Base-by-base conservation (phyloP, 2,329 filamentous ascomycete species). In the Exophiala calicioides region DNA sequence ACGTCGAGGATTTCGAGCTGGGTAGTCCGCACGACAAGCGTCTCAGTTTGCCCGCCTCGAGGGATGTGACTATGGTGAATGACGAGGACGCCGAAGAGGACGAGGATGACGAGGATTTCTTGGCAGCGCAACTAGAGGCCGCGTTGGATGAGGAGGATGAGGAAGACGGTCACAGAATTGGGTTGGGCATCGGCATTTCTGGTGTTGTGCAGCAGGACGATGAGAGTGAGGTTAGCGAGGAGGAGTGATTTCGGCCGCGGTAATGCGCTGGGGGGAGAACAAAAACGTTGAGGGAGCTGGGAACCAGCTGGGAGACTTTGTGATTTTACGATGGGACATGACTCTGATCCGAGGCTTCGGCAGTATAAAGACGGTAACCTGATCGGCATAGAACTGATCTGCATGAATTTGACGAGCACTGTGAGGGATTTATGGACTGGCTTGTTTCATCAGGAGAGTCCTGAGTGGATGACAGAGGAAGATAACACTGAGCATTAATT, bases 161-260 rank as follows among this genome's bases (percentile, higher is more conserved):
- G 20, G 72, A 74, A 19, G 76, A 70, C 23, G 77, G 78, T 9
- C 65, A 70, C 36, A 80, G 83, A 62, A 82, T 81, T 55, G 80
- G 81, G 56, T 79, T 84, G 46, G 84, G 80, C 54, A 81, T 84
- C 60, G 81, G 84, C 60, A 80, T 84, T n/a, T n/a, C n/a, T 60
- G 82, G 66, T 54, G 37, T 16, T n/a, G n/a, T n/a, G n/a, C n/a
- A n/a, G 5, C 76, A 71, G 26, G 79, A 81, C 13, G 67, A 73
- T 41, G 81, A 84, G 63, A 84, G 81, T 55, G 80, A 82, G 57
- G 80, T 84, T 43, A 84, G 81, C 55, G 81, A 84, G 61, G 81
- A 84, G 62, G 81, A 84, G 61, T 84, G 43, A 23, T 29, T 27
- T 8, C 19, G n/a, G 9, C 19, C 15, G 21, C 3, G 18, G 6